Evolutionary conservation across 1,139 yeast species (phyloP).

Genomic region (Lodderomyces oxycetoniae): DNA sequence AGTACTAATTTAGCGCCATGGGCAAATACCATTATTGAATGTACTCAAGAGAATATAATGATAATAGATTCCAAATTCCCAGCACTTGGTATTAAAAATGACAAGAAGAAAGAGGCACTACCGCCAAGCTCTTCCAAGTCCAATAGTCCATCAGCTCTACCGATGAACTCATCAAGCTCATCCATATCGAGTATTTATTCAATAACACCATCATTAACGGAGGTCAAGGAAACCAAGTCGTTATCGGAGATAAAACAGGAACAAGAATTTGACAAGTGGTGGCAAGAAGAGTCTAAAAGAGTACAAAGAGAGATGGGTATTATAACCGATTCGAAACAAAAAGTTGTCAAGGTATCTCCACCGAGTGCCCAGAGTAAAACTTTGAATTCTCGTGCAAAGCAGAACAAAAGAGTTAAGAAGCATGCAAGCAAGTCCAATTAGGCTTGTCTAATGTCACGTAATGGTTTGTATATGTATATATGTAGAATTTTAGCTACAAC

Average conservation of each 20-base stretch:
- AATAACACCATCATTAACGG: conserved; percentile 31
- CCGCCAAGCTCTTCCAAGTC: conserved; percentile 1
- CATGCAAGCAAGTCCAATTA: too few relatives aligned
- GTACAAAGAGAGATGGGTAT: conserved; percentile 47
- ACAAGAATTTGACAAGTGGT: conserved; percentile 77
- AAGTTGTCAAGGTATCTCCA: conserved; percentile 3
- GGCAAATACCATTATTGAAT: conserved; percentile 4
- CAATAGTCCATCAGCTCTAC: conserved; percentile 6
- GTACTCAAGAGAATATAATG: conserved; percentile 1
- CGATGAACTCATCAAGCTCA: conserved; percentile 6
- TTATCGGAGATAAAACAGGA: conserved; percentile 72
- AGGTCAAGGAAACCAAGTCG: conserved; percentile 32
- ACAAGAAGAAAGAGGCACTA: conserved; percentile 3
- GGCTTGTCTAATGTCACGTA: too few relatives aligned
- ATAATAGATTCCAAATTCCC: conserved; percentile 10
- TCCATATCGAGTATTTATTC: conserved; percentile 12
- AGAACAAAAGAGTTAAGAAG: too few relatives aligned
- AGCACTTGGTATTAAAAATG: conserved; percentile 11
- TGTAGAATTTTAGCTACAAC: too few relatives aligned
- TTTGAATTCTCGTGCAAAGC: too few relatives aligned
- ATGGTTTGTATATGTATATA: too few relatives aligned
- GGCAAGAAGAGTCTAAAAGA: conserved; percentile 64
- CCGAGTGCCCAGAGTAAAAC: too few relatives aligned
- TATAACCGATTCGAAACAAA: not conserved
- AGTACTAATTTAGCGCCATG: conserved; percentile 9